Percentiles rank a stretch among this genome's conserved stretches.
Conservation (phyloP, 2,329 filamentous ascomycete species). For the Triangularia setosa region DNA sequence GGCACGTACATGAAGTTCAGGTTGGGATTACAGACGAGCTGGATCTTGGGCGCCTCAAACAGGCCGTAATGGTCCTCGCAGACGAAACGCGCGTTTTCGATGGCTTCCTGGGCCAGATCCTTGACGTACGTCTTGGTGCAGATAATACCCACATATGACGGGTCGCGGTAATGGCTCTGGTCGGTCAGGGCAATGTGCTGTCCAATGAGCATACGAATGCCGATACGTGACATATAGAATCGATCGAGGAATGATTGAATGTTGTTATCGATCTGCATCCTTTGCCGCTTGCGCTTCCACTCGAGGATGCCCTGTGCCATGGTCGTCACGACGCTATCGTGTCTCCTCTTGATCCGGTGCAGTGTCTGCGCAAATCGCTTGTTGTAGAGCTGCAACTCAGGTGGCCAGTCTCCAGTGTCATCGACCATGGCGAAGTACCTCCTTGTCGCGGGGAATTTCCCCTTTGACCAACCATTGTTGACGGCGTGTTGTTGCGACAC, state of each 20-base stretch:
- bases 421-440: conserved; percentile 92
- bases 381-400: conserved; percentile 92
- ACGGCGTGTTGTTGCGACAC: conserved; percentile 40
- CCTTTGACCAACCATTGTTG: conserved; percentile 38
- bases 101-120: conserved; percentile 92
- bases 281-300: conserved; percentile 93
- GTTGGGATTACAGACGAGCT: conserved; percentile 90
- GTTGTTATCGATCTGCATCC: conserved; percentile 96
- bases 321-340: conserved; percentile 96
- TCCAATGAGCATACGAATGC: conserved; percentile 97
- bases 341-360: conserved; percentile 89
- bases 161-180: conserved; percentile 82
- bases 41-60: conserved; percentile 93
- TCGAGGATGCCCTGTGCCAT: conserved; percentile 97
- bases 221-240: conserved; percentile 99
- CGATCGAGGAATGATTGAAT: conserved; percentile 97
- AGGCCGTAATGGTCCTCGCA: conserved; percentile 98
- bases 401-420: conserved; percentile 84
- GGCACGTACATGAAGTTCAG: conserved; percentile 99
- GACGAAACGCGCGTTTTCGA: conserved; percentile 98
- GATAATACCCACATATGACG: conserved; percentile 96
- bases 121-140: conserved; percentile 97
- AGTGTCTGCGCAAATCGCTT: conserved; percentile 82
- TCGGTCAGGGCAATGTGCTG: conserved; percentile 97
- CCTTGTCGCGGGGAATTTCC: conserved; percentile 52